Evolutionary conservation across 371 early-diverging fungal species (phyloP).

Genomic region (Mucor velutinosus): DNA sequence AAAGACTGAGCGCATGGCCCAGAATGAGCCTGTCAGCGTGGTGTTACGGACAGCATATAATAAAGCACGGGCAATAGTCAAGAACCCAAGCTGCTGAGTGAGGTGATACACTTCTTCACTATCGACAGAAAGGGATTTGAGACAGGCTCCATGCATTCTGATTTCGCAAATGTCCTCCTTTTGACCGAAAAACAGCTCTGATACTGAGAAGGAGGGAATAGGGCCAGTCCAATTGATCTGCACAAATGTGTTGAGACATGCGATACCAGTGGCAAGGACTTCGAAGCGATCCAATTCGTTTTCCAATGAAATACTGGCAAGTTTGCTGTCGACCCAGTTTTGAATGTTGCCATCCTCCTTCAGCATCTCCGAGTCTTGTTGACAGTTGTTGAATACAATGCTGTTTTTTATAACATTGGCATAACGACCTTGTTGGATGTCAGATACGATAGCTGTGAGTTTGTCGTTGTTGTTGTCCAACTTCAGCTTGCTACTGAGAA

Average conservation of each 20-base stretch:
- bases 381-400: conserved; percentile 21
- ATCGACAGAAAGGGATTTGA: conserved; percentile 66
- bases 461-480: background rate
- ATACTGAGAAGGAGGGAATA: conserved; percentile 44
- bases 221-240: conserved; percentile 78
- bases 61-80: conserved; percentile 67
- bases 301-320: conserved; percentile 7
- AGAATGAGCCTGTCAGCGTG: conserved; percentile 60
- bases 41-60: conserved; percentile 49
- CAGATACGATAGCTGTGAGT: conserved; percentile 1
- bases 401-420: conserved; percentile 33
- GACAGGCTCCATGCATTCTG: conserved; percentile 34
- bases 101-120: conserved; percentile 88
- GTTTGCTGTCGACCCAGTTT: conserved; percentile 23
- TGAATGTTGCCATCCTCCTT: conserved; percentile 26
- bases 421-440: conserved; percentile 38
- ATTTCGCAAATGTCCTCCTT: conserved; percentile 23
- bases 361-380: conserved; percentile 5
- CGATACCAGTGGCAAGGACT: conserved; percentile 55
- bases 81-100: conserved; percentile 66
- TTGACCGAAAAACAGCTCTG: conserved; percentile 24
- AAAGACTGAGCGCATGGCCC: conserved; percentile 74
- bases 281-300: conserved; percentile 18
- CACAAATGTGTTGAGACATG: conserved; percentile 63
- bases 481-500: conserved; percentile 9